Base-by-base conservation (phyloP, 805 yeast genomes). In the Myxozyma geophila region DNA sequence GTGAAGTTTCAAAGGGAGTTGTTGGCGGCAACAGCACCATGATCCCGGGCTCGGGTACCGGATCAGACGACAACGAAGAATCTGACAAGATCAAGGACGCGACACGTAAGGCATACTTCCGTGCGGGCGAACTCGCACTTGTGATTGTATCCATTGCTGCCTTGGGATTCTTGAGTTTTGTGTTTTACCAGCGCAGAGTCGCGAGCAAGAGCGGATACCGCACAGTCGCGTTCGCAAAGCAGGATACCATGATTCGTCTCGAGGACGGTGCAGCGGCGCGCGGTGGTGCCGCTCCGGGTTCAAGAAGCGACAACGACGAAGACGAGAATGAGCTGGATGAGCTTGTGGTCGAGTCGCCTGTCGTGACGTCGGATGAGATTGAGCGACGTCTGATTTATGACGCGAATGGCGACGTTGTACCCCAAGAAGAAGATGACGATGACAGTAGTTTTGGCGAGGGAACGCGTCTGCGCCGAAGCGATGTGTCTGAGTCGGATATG, bases 121-220 rank as follows among this genome's bases (percentile, higher is more conserved):
- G 72, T 47, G 80, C 81, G 1, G 79, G 81, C 5, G 71, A 68
- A 21, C 68, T 71, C 2, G 79, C 80, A 0, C 70, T 78, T n/a
- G 66, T 74, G 2, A 71, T 77, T 4, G 77, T 78, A 39, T 41
- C 76, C 3, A 60, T 75, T 0, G 67, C 73, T 1, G 55, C 69
- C 7, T 17, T 58, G 37, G 67, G 62, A 10, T 66, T 66, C 43
- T 59, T 54, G 9, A 55, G 50, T 3, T 63, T 66, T 57, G 67
- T 66, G n/a, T 7, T 66, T 17, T 57, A 51, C 46, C 69, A 66
- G 59, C 54, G 69, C 6, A 43, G 63, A 37, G 41, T 47, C 13
- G 63, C 64, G 2, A 21, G 54, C 5, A 53, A 49, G 19, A 46
- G 64, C 10, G 69, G 69, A 33, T 65, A 65, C 50, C 54, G 66